Evolutionary conservation across 192 early-diverging fungal species (phyloP), one percentile per base, ranked within the genome.

Genomic region (Podila epigama): DNA sequence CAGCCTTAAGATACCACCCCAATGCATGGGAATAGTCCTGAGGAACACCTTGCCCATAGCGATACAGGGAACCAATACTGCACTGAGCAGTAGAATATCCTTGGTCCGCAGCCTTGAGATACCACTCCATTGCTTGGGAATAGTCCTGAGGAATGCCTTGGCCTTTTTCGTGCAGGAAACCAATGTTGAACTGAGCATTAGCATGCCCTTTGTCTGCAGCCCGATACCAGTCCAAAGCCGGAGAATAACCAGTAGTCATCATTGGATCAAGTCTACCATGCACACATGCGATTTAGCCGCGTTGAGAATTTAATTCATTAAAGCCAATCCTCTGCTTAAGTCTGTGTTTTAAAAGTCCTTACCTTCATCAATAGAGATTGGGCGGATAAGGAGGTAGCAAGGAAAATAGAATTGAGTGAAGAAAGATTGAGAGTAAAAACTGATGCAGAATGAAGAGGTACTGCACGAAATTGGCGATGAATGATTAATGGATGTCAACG

Each of bases 241-340:
- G 40, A 16, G 40, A 42, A 42, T 5, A 42, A 44, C 41, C 16
- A 44, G 16, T 44, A 44, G 20, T 15, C 41, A n/a, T 44, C 41
- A n/a, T 44, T 44, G 18, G 41, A 44, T 44, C 41, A 44, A n/a
- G 16, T 44, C 41, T 44, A 44, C 18, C 41, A 44, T 44, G 41
- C 41, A 44, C 41, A 44, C 41, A 44, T n/a, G 41, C 13, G 16
- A 44, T n/a, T 15, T 44, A 5, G 41, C 41, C 0, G 3, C 20
- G 41, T n/a, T 44, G 41, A 44, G 41, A 44, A 44, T 44, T 44
- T 44, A 44, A 44, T 44, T 44, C 41, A 44, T 15, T 44, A n/a
- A 44, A 44, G 16, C 41, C 41, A 44, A 44, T 44, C 16, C 18
- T 44, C 41, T 44, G 41, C 41, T 44, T 44, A 44, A 44, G 41